phyloP scores from a whole-genome alignment of 441 rosid species.

The Manihot esculenta region DNA sequence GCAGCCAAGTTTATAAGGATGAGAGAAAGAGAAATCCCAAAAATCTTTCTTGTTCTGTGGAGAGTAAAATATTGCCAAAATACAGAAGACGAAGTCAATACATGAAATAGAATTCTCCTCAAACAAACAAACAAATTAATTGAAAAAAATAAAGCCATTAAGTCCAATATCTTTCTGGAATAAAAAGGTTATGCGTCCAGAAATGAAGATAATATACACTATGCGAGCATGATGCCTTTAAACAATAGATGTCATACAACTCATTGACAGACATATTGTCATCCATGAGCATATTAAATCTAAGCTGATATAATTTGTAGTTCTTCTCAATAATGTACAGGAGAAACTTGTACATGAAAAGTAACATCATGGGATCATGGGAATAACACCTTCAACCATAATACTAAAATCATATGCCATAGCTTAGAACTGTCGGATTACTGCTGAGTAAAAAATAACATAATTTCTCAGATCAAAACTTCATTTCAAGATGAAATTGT shows the following conservation, averaged over 20 bases:
- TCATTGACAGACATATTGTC: too few relatives aligned
- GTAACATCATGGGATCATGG: not conserved
- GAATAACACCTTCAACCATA: not conserved
- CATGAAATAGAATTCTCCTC: not conserved
- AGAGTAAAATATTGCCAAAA: conserved; percentile 22
- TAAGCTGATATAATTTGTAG: too few relatives aligned
- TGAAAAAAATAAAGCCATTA: too few relatives aligned
- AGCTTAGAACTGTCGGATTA: not conserved
- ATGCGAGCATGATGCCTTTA: too few relatives aligned
- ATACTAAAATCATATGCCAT: not conserved
- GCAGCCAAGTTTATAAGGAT: conserved; percentile 87
- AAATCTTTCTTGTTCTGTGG: conserved; percentile 67
- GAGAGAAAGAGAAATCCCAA: conserved; percentile 80
- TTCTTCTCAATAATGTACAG: too few relatives aligned
- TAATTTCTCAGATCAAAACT: not conserved
- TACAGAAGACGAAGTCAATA: conserved; percentile 10
- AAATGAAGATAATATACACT: too few relatives aligned
- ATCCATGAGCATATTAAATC: too few relatives aligned
- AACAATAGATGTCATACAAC: too few relatives aligned
- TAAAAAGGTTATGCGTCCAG: too few relatives aligned
- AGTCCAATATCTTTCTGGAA: too few relatives aligned
- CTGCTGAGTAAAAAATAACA: not conserved
- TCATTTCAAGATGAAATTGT: not conserved
- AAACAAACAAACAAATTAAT: not conserved
- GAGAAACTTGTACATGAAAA: not conserved